Base-by-base conservation (phyloP, 768 basidiomycete species). In the Nevesoporus exiguus region DNA sequence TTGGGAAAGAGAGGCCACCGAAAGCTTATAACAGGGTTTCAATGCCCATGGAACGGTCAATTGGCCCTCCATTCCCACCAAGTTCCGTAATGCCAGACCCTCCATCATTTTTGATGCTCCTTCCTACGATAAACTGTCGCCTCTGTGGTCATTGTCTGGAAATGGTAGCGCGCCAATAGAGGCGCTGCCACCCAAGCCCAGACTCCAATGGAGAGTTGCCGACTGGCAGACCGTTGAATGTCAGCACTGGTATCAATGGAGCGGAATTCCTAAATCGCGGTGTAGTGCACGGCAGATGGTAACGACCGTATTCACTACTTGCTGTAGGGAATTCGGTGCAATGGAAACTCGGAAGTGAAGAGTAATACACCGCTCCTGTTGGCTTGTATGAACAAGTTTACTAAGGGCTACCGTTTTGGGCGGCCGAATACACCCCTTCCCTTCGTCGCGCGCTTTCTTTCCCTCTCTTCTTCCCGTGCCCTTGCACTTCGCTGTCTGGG, bases 401-500 rank as follows among this genome's bases (percentile, higher is more conserved):
- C 7, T 8, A 8, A n/a, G 7, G 7, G 30, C 49, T 67, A 70
- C 48, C 70, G 59, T 46, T 66, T 66, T 10, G 62, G 33, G 1
- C 56, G 62, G 30, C 58, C 44, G 5, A 14, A 48, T 21, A 66
- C 64, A 22, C 62, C 57, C 51, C 53, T 68, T 17, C 57, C 64
- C 43, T 57, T 68, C 11, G 60, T 54, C 2, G 67, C 71, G 13
- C 70, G 67, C 49, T 84, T 89, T 62, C 84, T 74, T 55, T 88
- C 87, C 60, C 77, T 75, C 61, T 90, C 90, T 65, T 93, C 91
- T 62, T 92, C 87, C 62, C 77, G 82, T 24, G 91, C 91, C 45
- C 81, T 73, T 22, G 87, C 88, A 41, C 85, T 78, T 51, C 91
- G 72, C 45, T 81, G 79, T 54, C 91, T 73, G 0, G 91, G 90